Base-by-base conservation (phyloP, 192 early-diverging fungal species). In the Entomortierella parvispora region DNA sequence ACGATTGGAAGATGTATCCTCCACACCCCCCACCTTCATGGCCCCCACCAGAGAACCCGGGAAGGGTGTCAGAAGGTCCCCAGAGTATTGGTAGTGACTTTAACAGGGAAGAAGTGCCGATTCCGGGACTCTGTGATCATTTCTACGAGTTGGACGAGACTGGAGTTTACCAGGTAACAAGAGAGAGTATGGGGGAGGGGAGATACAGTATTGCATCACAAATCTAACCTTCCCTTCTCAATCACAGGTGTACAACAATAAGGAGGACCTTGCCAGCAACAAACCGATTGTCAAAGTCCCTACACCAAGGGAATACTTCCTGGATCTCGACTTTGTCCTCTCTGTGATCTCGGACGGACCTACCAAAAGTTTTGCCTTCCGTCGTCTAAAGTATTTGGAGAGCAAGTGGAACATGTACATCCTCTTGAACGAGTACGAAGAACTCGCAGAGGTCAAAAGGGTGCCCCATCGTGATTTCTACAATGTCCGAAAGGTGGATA, bases 401-500 rank as follows among this genome's bases (percentile, higher is more conserved):
- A 88, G 87, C 66, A 95, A 95, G 78, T 99, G 96, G 90, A 89
- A 93, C 70, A 91, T 99, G 88, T 97, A 97, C 81, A 83, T 89
- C 23, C 80, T 99, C 28, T 72, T 97, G 34, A 96, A 96, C 76
- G 97, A 99, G 79, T 95, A 93, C 86, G 91, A 96, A 57, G 97
- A 99, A 82, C 88, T 96, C 28, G 90, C 94, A 25, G 94, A 96
- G 65, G 87, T 92, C 52, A 97, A 99, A 85, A 66, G 87, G 52
- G 95, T 97, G 11, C 93, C 96, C 2, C 96, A 96, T 64, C 87
- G 96, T 60, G 97, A 98, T 78, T 94, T 97, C 72, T 98, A 98
- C 88, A 98, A 98, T 61, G 95, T 98, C 49, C 92, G 97, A 53
- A 98, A 98, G 70, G 95, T 98, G 18, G 97, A 98, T 81, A 96